Base-by-base conservation (phyloP, 176 grass and related monocot species). In the Phoenix roebelenii region DNA sequence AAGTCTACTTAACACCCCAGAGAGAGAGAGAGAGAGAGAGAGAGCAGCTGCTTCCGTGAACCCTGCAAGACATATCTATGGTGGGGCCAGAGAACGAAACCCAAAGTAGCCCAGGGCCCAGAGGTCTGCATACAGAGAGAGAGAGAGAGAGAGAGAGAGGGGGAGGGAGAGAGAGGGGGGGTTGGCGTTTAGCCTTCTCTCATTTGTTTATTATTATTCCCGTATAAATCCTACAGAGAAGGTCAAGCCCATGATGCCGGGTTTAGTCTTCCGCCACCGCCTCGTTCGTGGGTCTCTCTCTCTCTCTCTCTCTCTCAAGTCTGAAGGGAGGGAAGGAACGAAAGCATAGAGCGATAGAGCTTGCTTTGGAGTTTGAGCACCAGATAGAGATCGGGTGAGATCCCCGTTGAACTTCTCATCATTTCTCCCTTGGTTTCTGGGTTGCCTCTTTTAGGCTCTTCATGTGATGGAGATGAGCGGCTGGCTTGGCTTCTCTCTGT, bases 401-500 rank as follows among this genome's bases (percentile, higher is more conserved):
- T 51, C 48, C 28, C 61, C 6, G 39, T 24, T 60, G 5, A 29
- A 60, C 30, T 60, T 17, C 58, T 60, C 26, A 60, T 39, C 58
- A 60, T 59, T 52, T 61, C 18, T 49, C 57, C 64, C 48, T 72
- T 59, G 69, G 58, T 69, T 70, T 75, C 54, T 73, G 18, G 32
- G 32, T 60, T 10, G 51, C 4, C 18, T 49, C 2, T 52, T 23
- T 51, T 5, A 50, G 25, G 12, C 24, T 10, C 26, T 26, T 7
- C 50, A 52, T 48, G 73, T 64, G 32, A 81, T 80, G 82, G 87
- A 90, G 57, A 85, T 90, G 79, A 82, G 52, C 18, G 57, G 75
- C 15, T 90, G 87, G 87, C 83, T 90, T 17, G 79, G 87, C 55
- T 90, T 90, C 79, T 79, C 87, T 44, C 72, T 85, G 53, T 79